Evolutionary conservation across 2,329 filamentous ascomycete genomes (phyloP).

Genomic region (Fusarium coffeatum): DNA sequence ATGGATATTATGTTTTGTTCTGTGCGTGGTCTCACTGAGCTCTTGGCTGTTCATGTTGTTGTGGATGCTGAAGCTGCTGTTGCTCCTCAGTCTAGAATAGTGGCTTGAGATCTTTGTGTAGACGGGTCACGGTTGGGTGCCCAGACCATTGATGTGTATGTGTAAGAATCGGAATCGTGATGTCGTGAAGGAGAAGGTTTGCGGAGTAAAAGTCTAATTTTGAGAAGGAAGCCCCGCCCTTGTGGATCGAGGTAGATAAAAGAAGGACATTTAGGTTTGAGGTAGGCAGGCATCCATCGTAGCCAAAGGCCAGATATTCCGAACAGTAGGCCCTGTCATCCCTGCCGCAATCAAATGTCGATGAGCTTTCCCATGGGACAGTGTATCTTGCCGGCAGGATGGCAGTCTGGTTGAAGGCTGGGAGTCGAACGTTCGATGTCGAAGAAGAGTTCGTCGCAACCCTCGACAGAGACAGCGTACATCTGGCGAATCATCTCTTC

Average conservation of each 20-base stretch:
- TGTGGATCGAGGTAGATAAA: not conserved
- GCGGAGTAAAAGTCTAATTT: accelerated
- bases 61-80: too few species aligned
- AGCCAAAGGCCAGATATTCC: not conserved
- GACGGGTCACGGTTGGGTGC: not conserved
- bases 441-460: not conserved
- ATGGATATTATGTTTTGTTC: not conserved
- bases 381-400: too few species aligned
- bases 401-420: not conserved
- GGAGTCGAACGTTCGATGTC: not conserved
- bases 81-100: too few species aligned
- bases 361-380: not conserved
- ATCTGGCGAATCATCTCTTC: not conserved
- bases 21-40: not conserved
- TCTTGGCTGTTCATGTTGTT: too few species aligned
- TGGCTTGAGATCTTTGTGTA: not conserved
- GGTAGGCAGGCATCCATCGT: not conserved
- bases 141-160: not conserved
- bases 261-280: not conserved
- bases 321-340: not conserved
- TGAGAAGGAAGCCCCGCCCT: too few species aligned
- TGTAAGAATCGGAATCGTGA: not conserved
- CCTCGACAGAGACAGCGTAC: not conserved
- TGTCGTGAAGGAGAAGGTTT: not conserved
- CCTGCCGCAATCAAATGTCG: not conserved